phyloP scores from a whole-genome alignment of 169 alveolate genomes.

The Ichthyophthirius multifiliis region DNA sequence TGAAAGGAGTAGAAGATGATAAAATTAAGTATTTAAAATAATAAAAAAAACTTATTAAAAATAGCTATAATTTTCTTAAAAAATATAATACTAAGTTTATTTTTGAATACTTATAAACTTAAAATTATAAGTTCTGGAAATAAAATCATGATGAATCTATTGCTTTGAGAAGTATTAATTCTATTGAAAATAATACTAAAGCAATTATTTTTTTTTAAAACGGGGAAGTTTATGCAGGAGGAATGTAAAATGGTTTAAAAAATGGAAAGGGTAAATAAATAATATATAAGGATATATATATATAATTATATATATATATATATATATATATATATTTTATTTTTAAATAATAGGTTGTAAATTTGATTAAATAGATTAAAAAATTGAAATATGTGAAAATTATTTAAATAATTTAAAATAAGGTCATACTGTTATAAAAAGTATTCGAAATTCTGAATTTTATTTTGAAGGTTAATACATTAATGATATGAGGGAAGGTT shows the following conservation, averaged over 20 bases:
- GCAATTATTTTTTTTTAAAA: slow-evolving; percentile 18
- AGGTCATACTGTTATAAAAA: background rate
- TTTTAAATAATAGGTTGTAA: background rate
- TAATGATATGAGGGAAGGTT: slow-evolving; percentile 35
- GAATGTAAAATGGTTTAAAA: slow-evolving; percentile 20
- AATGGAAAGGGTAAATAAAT: slow-evolving; percentile 42
- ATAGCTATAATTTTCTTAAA: background rate
- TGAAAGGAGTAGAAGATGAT: too few species aligned
- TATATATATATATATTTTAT: too few species aligned
- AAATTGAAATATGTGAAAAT: background rate
- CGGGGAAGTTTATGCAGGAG: slow-evolving; percentile 29
- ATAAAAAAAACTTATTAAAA: slow-evolving; percentile 10
- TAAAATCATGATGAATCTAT: background rate
- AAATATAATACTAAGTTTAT: slow-evolving; percentile 23
- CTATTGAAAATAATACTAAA: background rate
- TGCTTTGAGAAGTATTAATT: background rate
- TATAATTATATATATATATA: background rate
- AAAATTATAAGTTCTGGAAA: slow-evolving; percentile 25
- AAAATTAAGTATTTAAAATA: background rate
- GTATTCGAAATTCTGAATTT: background rate
- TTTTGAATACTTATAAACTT: slow-evolving; percentile 8
- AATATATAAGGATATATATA: too few species aligned
- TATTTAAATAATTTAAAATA: slow-evolving; percentile 6
- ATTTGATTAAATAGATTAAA: background rate
- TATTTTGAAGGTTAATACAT: slow-evolving; percentile 39